Conservation (phyloP, 345 rosid species). For the Heritiera littoralis region DNA sequence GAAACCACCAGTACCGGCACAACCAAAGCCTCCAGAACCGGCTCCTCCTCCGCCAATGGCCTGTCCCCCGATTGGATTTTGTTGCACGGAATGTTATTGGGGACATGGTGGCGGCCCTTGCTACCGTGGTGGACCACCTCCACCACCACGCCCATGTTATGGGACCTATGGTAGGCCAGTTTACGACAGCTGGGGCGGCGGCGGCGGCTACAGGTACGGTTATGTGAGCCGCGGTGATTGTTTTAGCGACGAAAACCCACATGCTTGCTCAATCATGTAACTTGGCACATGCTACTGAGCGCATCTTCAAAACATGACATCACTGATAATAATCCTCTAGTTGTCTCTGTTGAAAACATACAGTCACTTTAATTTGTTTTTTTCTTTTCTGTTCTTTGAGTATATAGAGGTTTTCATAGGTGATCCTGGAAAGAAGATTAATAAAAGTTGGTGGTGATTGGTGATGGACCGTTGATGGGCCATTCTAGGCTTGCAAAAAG, state of each 20-base stretch:
- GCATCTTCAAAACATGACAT: constrained; percentile 1
- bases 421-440: not conserved
- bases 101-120: constrained; percentile 9
- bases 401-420: not conserved
- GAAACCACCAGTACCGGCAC: not conserved
- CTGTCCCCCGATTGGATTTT: not conserved
- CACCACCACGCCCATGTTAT: not conserved
- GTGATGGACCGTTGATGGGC: not conserved
- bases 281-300: not conserved
- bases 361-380: not conserved
- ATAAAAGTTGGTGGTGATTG: not conserved
- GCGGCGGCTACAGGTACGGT: constrained; percentile 34
- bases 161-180: constrained; percentile 34
- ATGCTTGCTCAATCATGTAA: constrained; percentile 55
- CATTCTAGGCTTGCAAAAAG: constrained; percentile 1
- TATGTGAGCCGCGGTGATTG: constrained; percentile 40
- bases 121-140: constrained; percentile 1
- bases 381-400: not conserved
- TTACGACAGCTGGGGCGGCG: constrained; percentile 59
- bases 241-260: constrained; percentile 52
- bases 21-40: too few species aligned
- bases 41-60: not conserved
- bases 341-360: not conserved
- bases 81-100: not conserved
- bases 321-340: not conserved